Conservation (phyloP, 2,329 filamentous ascomycete species). For the Nemania bipapillata region DNA sequence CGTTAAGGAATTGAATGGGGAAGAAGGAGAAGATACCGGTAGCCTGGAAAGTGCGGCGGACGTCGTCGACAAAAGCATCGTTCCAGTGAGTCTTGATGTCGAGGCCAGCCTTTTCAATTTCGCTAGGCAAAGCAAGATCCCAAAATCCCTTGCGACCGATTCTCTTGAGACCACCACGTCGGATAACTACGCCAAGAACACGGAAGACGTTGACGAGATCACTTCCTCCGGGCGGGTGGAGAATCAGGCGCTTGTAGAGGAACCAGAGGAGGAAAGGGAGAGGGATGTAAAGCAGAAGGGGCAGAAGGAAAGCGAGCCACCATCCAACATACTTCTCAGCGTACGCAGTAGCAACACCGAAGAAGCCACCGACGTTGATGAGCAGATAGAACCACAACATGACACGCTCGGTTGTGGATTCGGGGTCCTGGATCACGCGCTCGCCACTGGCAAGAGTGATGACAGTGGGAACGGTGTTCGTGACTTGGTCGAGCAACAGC, state of each 20-base stretch:
- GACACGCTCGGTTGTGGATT: slow-evolving; percentile 71
- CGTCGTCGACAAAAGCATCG: slow-evolving; percentile 74
- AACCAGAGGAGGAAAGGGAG: slow-evolving; percentile 57
- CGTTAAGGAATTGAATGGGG: slow-evolving; percentile 59
- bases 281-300: slow-evolving; percentile 58
- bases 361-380: slow-evolving; percentile 66
- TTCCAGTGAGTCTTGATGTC: slow-evolving; percentile 62
- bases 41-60: slow-evolving; percentile 67
- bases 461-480: slow-evolving; percentile 64
- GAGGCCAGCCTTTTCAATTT: slow-evolving; percentile 59
- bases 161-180: slow-evolving; percentile 54
- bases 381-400: slow-evolving; percentile 72
- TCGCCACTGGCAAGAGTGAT: slow-evolving; percentile 65
- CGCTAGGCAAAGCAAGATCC: slow-evolving; percentile 68
- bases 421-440: slow-evolving; percentile 74
- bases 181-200: slow-evolving; percentile 56
- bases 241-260: slow-evolving; percentile 56
- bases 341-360: slow-evolving; percentile 64
- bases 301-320: slow-evolving; percentile 61
- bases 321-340: slow-evolving; percentile 64
- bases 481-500: slow-evolving; percentile 73
- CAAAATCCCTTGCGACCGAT: slow-evolving; percentile 64
- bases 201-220: slow-evolving; percentile 59
- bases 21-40: slow-evolving; percentile 70
- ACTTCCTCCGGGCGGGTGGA: slow-evolving; percentile 59